Base-by-base conservation (phyloP, 371 early-diverging fungal species). In the Chytridium lagenaria region DNA sequence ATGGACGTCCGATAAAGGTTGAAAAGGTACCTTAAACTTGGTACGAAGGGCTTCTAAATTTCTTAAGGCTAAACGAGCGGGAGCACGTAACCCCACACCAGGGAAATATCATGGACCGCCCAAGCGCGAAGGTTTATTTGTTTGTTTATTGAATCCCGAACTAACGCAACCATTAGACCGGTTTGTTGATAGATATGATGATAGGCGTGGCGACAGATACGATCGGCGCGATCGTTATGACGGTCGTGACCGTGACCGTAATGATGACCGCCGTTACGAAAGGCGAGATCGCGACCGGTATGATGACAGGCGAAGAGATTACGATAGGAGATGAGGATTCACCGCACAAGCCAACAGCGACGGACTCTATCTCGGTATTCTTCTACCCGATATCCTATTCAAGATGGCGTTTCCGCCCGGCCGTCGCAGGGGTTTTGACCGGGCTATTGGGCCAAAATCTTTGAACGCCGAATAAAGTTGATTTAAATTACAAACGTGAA, bases 91-190 rank as follows among this genome's bases (percentile, higher is more conserved):
- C 39, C 95, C 95, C 28, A 94, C 95, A 61, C 95, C 95, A 67
- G 95, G 95, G 57, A 90, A 89, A 57, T 94, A 94, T 84, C 87
- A 88, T 81, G 95, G 95, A 7, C 92, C 92, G n/a, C 91, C 92
- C 50, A 91, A 81, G 59, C 68, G 64, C 33, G 59, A 44, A 10
- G 36, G 55, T 50, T n/a, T 66, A n/a, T n/a, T n/a, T 19, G 22
- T 39, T 64, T 69, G 67, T n/a, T n/a, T n/a, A n/a, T n/a, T n/a
- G n/a, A n/a, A n/a, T n/a, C n/a, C n/a, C n/a, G n/a, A n/a, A n/a
- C n/a, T n/a, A n/a, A n/a, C n/a, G n/a, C n/a, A n/a, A n/a, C n/a
- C n/a, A n/a, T n/a, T n/a, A 52, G 55, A 44, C 44, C 44, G 44
- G 12, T 19, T 7, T 5, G 23, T 52, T 7, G 61, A 61, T 34